Conservation (phyloP, 2,329 filamentous ascomycete species). For the Cylindrodendrum hubeiense region DNA sequence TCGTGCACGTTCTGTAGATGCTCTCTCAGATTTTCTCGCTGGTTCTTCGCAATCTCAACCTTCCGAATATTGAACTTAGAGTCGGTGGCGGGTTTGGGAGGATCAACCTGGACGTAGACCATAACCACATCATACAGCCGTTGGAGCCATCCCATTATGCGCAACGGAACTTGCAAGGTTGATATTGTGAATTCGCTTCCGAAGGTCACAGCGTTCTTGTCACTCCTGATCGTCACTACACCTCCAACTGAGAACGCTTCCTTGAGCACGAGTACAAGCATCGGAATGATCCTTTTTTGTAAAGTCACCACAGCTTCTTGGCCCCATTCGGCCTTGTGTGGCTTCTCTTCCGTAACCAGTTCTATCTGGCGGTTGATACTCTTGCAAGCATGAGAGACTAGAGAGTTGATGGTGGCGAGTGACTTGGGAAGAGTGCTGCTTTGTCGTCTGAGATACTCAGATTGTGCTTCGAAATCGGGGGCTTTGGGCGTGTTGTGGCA, state of each 20-base stretch:
- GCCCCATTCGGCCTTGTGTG: slow-evolving; percentile 12
- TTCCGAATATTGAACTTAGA: background rate
- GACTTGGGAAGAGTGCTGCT: slow-evolving; percentile 5
- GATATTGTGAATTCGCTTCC: slow-evolving; percentile 36
- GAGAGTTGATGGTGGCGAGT: slow-evolving; percentile 22
- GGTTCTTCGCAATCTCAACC: background rate
- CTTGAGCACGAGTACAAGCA: slow-evolving; percentile 40
- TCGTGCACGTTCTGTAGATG: background rate
- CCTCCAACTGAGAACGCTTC: slow-evolving; percentile 37
- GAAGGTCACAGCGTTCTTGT: background rate
- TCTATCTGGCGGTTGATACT: slow-evolving; percentile 13
- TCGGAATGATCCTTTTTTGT: slow-evolving; percentile 39
- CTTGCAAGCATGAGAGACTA: slow-evolving; percentile 20
- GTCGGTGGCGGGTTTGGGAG: background rate
- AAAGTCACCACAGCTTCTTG: slow-evolving; percentile 24
- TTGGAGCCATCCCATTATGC: slow-evolving; percentile 30
- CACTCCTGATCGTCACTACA: background rate
- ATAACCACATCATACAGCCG: slow-evolving; percentile 30
- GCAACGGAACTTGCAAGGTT: slow-evolving; percentile 29
- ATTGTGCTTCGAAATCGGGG: slow-evolving; percentile 25
- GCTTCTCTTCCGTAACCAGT: background rate
- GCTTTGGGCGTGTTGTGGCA: slow-evolving; percentile 32
- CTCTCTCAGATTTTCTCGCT: slow-evolving; percentile 18
- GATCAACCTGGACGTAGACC: slow-evolving; percentile 26
- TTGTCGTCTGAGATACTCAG: slow-evolving; percentile 27